These are phyloP conservation scores for Cardamine resedifolia DNA, from an alignment of 345 rosid genomes.

Conservation along the genomic window DNA sequence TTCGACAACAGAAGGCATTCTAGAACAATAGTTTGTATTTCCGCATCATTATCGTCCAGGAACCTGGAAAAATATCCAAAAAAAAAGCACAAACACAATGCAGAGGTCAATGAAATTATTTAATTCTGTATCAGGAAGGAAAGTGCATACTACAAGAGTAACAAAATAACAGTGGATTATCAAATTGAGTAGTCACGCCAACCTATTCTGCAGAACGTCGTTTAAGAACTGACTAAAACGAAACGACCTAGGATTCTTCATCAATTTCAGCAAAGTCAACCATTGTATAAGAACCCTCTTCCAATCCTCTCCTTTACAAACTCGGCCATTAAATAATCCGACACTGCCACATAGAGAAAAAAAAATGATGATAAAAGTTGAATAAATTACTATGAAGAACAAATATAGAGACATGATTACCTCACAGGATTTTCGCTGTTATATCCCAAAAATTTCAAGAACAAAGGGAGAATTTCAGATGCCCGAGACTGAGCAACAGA, in stretches of 20 bases:
- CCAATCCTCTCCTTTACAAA: constrained; percentile 82
- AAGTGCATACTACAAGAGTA: constrained; percentile 11
- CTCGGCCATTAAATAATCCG: constrained; percentile 48
- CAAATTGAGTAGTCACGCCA: constrained; percentile 30
- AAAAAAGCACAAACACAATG: constrained; percentile 11
- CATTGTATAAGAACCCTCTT: constrained; percentile 74
- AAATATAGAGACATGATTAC: constrained; percentile 43
- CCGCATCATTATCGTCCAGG: constrained; percentile 84
- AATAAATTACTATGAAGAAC: constrained; percentile 7
- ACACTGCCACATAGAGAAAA: constrained; percentile 48
- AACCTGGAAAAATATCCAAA: constrained; percentile 54
- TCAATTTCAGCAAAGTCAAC: constrained; percentile 72
- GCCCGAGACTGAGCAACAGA: constrained; percentile 66
- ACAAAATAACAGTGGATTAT: constrained; percentile 7
- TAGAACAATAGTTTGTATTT: constrained; percentile 70
- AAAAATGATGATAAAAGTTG: constrained; percentile 9
- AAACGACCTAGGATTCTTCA: constrained; percentile 66
- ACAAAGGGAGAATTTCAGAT: constrained; percentile 64
- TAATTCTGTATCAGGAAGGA: neutral
- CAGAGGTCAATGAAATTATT: constrained; percentile 16
- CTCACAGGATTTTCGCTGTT: constrained; percentile 47
- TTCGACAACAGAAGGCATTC: constrained; percentile 85
- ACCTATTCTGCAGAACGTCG: constrained; percentile 77
- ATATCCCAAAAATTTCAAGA: constrained; percentile 83
- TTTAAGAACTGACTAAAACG: constrained; percentile 61